Evolutionary conservation across 2,329 filamentous ascomycete genomes (phyloP).

Genomic region (Albophoma yamanashiensis): DNA sequence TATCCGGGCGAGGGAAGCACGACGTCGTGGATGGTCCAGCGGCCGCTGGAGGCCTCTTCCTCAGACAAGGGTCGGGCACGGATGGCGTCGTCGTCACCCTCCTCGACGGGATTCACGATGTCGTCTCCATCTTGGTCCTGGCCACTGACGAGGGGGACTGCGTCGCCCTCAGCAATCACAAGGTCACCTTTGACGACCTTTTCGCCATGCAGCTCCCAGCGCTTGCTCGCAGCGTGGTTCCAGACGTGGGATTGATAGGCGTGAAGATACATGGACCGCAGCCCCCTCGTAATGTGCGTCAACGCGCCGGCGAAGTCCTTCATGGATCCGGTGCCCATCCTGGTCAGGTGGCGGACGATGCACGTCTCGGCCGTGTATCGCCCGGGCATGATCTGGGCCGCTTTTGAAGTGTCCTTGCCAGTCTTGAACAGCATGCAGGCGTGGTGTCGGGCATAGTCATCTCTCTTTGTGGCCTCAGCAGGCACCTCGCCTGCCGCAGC

Average conservation of each 20-base stretch:
- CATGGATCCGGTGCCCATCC: slow-evolving; percentile 30
- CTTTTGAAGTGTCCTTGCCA: slow-evolving; percentile 45
- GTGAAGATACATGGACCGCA: slow-evolving; percentile 91
- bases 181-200: slow-evolving; percentile 78
- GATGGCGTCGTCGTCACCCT: slow-evolving; percentile 32
- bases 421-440: slow-evolving; percentile 67
- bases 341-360: slow-evolving; percentile 67
- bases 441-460: slow-evolving; percentile 69
- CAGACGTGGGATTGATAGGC: slow-evolving; percentile 93
- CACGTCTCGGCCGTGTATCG: slow-evolving; percentile 73
- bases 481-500: slow-evolving; percentile 25
- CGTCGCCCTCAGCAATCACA: slow-evolving; percentile 43
- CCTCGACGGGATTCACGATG: slow-evolving; percentile 29
- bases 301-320: slow-evolving; percentile 76
- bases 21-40: slow-evolving; percentile 74
- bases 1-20: slow-evolving; percentile 89
- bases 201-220: slow-evolving; percentile 65
- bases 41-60: slow-evolving; percentile 67
- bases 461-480: slow-evolving; percentile 47
- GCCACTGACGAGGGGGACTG: slow-evolving; percentile 30
- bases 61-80: slow-evolving; percentile 62
- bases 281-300: slow-evolving; percentile 65
- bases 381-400: slow-evolving; percentile 59
- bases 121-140: slow-evolving; percentile 50
- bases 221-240: slow-evolving; percentile 75